Base-by-base conservation (phyloP, 2,329 filamentous ascomycete species). In the Zalaria sp. region DNA sequence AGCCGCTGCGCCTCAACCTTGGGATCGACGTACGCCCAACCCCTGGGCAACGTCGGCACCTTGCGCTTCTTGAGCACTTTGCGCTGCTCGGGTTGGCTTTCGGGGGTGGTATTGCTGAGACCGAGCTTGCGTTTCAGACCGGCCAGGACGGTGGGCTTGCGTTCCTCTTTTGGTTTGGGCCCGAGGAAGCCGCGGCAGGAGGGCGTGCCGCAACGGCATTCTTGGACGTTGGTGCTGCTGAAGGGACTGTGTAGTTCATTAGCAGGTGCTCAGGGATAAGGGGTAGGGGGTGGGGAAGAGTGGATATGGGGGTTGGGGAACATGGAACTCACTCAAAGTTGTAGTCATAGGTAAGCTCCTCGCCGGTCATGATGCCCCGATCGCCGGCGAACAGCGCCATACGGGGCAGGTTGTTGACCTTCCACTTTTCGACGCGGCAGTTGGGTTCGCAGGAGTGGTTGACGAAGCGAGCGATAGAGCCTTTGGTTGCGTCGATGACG, bases 381-480 rank as follows among this genome's bases (percentile, higher is more conserved):
- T 93, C 83, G 28, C 89, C 89, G 8, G 91, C 91, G 58, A 98
- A 98, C 1, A 98, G 75, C 10, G 88, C 91, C 86, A 98, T 96
- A 43, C 91, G 79, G 35, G 89, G 89, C 59, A 93, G 87, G 27
- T 88, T 88, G 38, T 80, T 80, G 42, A 98, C 91, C 47, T 88
- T 89, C 86, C 87, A 94, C 61, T 95, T 96, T 55, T 93, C 86
- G 88, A 98, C 96, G 36, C 51, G 51, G 63, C 89, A 96, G 58
- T 98, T 98, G 3, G 91, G 91, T 43, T 84, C 81, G 64, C 91
- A 98, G 11, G 87, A 94, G 61, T 98, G 91, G 58, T 98, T 98
- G 59, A 98, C 88, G 60, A 98, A 98, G 43, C 91, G 83, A 54
- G 91, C 89, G 62, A 96, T 93, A 50, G 85, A 93, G 53, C 91